Conservation (phyloP, 192 early-diverging fungal genomes). For the Chytriomyces confervae region DNA sequence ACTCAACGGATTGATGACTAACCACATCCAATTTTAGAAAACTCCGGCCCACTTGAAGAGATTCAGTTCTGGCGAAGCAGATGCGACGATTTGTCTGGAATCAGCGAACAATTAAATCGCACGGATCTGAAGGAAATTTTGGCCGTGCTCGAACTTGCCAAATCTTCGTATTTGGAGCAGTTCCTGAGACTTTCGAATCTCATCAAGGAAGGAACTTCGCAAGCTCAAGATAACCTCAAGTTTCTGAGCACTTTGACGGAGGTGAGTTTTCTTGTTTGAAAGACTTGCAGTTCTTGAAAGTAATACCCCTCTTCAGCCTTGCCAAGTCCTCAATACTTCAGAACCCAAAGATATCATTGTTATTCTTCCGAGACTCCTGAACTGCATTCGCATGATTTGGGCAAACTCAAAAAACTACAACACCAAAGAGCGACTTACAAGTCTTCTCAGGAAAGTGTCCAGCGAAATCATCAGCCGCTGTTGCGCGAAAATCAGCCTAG, state of each 20-base stretch:
- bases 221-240: slow-evolving; percentile 71
- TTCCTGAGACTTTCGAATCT: slow-evolving; percentile 64
- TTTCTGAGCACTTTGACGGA: slow-evolving; percentile 63
- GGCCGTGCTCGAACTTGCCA: slow-evolving; percentile 57
- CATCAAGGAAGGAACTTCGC: slow-evolving; percentile 66
- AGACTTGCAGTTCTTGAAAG: not conserved
- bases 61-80: slow-evolving; percentile 67
- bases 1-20: not conserved
- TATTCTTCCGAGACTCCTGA: slow-evolving; percentile 61
- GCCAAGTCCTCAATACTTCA: slow-evolving; percentile 51
- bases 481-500: slow-evolving; percentile 63
- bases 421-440: slow-evolving; percentile 64
- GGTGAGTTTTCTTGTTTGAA: not conserved
- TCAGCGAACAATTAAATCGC: slow-evolving; percentile 63
- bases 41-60: slow-evolving; percentile 67
- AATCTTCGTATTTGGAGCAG: slow-evolving; percentile 68
- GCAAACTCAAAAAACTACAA: slow-evolving; percentile 68
- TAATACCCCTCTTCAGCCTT: slow-evolving; percentile 32
- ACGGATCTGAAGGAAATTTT: slow-evolving; percentile 61
- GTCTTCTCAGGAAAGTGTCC: slow-evolving; percentile 64
- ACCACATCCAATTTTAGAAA: slow-evolving; percentile 46
- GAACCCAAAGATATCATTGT: slow-evolving; percentile 59
- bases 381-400: slow-evolving; percentile 67
- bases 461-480: slow-evolving; percentile 70
- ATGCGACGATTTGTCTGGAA: slow-evolving; percentile 69